phyloP scores from a whole-genome alignment of 108 stramenopile species.

The Craspedostauros australis region DNA sequence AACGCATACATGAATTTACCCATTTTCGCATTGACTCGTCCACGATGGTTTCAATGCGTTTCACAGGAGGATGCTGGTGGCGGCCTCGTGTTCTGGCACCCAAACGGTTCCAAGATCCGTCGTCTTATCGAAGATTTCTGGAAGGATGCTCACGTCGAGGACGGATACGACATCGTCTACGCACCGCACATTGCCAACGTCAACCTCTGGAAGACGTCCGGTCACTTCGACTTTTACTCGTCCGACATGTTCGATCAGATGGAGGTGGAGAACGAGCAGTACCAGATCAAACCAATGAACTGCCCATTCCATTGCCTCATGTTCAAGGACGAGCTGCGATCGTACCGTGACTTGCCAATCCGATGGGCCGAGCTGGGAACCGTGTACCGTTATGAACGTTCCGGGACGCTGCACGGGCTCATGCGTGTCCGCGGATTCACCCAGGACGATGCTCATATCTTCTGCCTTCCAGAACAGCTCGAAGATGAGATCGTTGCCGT shows the following conservation, averaged over 20 bases:
- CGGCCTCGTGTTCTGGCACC: slow-evolving; percentile 78
- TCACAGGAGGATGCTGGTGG: slow-evolving; percentile 77
- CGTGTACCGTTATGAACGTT: slow-evolving; percentile 93
- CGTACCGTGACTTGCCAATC: slow-evolving; percentile 93
- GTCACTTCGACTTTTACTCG: slow-evolving; percentile 95
- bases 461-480: slow-evolving; percentile 94
- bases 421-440: slow-evolving; percentile 97
- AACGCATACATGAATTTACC: no score
- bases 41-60: neutral
- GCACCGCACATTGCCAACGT: slow-evolving; percentile 98
- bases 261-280: slow-evolving; percentile 93
- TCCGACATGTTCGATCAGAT: slow-evolving; percentile 99
- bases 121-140: slow-evolving; percentile 92
- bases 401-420: slow-evolving; percentile 93
- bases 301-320: slow-evolving; percentile 99
- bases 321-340: slow-evolving; percentile 90
- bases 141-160: slow-evolving; percentile 71
- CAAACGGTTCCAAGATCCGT: slow-evolving; percentile 90
- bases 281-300: slow-evolving; percentile 99
- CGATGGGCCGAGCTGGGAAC: slow-evolving; percentile 97
- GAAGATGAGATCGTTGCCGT: slow-evolving; percentile 92
- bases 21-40: neutral
- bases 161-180: slow-evolving; percentile 93
- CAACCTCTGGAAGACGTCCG: slow-evolving; percentile 97
- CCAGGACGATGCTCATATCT: slow-evolving; percentile 98